phyloP scores from a whole-genome alignment of 345 rosid species.

The Abelmoschus esculentus region DNA sequence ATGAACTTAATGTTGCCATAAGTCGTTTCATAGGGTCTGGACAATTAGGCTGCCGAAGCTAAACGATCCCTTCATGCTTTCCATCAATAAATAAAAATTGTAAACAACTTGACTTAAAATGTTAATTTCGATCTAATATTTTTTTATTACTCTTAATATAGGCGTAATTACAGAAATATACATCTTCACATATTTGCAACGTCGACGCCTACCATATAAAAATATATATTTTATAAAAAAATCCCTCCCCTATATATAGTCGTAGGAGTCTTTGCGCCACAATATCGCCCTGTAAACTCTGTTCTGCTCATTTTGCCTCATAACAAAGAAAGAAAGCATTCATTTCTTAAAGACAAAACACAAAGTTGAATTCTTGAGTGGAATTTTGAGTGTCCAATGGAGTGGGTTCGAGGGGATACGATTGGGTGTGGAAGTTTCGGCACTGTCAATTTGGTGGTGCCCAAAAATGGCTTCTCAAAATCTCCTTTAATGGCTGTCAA shows the following conservation, averaged over 20 bases:
- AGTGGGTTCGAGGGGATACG: constrained; percentile 64
- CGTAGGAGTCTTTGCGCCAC: constrained; percentile 11
- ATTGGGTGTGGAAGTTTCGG: constrained; percentile 66
- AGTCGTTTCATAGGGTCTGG: too few relatives aligned
- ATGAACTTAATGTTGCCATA: too few relatives aligned
- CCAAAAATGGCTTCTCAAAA: constrained; percentile 13
- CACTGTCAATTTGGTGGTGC: constrained; percentile 44
- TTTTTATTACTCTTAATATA: too few relatives aligned
- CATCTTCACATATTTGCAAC: too few relatives aligned
- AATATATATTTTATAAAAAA: neutral
- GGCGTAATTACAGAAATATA: too few relatives aligned
- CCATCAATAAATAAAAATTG: too few relatives aligned
- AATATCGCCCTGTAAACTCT: constrained; percentile 9
- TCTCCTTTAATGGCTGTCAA: constrained; percentile 60
- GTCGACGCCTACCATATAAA: neutral
- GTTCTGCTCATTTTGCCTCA: neutral
- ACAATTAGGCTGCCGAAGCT: too few relatives aligned
- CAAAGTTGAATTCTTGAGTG: neutral
- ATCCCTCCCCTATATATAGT: neutral
- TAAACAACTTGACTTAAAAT: too few relatives aligned
- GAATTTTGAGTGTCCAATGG: constrained; percentile 25
- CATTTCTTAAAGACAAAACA: neutral
- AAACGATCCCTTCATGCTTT: too few relatives aligned
- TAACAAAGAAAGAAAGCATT: neutral
- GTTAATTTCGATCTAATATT: too few relatives aligned